Percentiles rank a stretch among this genome's conserved stretches.
phyloP scores from a whole-genome alignment of 176 grass and related monocot species.

The Secale cereale region DNA sequence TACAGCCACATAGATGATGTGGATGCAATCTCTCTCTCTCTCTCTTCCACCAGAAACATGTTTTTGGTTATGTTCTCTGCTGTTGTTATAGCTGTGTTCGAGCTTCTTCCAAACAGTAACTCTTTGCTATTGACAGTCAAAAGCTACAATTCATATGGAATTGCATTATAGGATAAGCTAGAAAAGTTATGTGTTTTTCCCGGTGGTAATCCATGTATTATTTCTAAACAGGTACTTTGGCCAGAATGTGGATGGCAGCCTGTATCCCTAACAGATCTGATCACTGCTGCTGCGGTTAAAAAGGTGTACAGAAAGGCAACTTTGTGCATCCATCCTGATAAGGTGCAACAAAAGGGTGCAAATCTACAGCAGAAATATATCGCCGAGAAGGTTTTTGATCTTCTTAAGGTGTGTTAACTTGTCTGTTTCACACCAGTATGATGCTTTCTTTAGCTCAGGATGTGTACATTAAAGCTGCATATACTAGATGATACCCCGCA shows the following conservation, averaged over 20 bases:
- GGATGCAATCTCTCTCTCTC: slow-evolving; percentile 3
- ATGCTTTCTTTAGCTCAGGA: slow-evolving; percentile 1
- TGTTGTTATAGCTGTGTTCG: background rate
- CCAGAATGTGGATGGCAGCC: slow-evolving; percentile 83
- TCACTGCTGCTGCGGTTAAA: slow-evolving; percentile 66
- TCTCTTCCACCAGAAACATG: background rate
- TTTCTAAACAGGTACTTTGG: slow-evolving; percentile 67
- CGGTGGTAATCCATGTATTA: slow-evolving; percentile 16
- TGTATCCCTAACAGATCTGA: slow-evolving; percentile 78
- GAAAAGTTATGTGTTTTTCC: background rate
- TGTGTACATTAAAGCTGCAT: background rate
- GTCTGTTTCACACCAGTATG: slow-evolving; percentile 4
- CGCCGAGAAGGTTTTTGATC: slow-evolving; percentile 83
- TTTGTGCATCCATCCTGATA: slow-evolving; percentile 84
- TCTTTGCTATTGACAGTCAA: background rate
- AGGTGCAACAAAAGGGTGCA: slow-evolving; percentile 79
- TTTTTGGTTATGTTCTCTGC: background rate
- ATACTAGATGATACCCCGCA: background rate
- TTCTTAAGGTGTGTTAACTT: slow-evolving; percentile 66
- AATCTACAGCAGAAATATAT: slow-evolving; percentile 80
- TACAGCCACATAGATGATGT: slow-evolving; percentile 5
- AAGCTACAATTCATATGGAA: background rate
- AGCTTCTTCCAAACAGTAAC: background rate
- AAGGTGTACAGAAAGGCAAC: slow-evolving; percentile 78
- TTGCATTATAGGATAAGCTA: background rate